Evolutionary conservation across 2,329 filamentous ascomycete genomes (phyloP), one percentile per base, ranked within the genome.

Genomic region (Ampelomyces quisqualis): DNA sequence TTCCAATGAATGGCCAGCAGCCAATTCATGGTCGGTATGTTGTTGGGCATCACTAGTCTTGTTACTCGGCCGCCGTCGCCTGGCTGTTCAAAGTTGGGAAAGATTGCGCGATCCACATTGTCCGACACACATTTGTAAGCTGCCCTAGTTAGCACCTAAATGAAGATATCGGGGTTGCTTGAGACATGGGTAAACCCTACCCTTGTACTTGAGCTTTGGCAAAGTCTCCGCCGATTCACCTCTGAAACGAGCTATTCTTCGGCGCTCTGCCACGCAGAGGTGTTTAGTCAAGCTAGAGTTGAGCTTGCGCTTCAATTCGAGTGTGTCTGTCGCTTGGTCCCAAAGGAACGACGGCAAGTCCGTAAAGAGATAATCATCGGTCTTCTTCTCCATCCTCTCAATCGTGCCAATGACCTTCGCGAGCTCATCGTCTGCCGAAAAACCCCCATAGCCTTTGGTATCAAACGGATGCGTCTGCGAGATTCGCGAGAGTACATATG

Each of bases 381-480:
- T 48, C 19, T 54, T 60, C 6, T 32, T 38, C 28, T 61, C 59
- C 62, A 67, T 67, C 6, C 52, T 51, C 21, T 59, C 43, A 21
- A 65, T 58, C 4, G 56, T 57, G 10, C 44, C 42, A 20, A 68
- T 53, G 27, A 58, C 57, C 32, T 57, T 55, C 3, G 38, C 47
- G 4, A 67, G 45, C 39, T 66, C 59, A 13, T 51, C 49, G 22
- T 62, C 59, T n/a, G 61, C 51, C 5, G 54, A 60, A 35, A 62
- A 62, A 1, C 49, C 51, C 31, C 52, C 53, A 10, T 52, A 45
- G n/a, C 58, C 53, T 26, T 44, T 54, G 8, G 51, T 52, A 28
- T 63, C 62, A 35, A 65, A 67, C 7, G 63, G 65, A 42, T 67
- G 63, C 5, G 54, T 59, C 13, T 58, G 38, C 11, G 65, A 65